Evolutionary conservation across 345 rosid genomes (phyloP).

Genomic region (Citrus hindsii): DNA sequence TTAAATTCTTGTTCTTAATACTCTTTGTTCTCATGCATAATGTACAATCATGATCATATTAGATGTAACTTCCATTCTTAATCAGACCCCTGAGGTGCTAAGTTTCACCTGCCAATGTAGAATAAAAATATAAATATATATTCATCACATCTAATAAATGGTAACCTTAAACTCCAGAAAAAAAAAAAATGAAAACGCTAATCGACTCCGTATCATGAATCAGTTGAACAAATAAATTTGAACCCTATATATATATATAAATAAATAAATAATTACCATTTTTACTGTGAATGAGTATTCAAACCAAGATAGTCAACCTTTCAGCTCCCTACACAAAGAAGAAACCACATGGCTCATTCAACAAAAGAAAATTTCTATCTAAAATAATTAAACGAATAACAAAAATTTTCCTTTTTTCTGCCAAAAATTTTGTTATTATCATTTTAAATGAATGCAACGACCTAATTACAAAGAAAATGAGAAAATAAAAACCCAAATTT

Average conservation of each 20-base stretch:
- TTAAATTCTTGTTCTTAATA: not conserved
- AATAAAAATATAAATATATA: not conserved
- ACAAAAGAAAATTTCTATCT: not conserved
- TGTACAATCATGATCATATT: not conserved
- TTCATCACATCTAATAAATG: not conserved
- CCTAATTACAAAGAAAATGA: not conserved
- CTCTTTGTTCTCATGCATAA: no score
- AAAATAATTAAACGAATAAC: not conserved
- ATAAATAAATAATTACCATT: constrained; percentile 27
- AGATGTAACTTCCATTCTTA: not conserved
- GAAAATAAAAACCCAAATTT: not conserved
- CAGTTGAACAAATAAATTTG: not conserved
- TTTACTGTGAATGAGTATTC: constrained; percentile 12
- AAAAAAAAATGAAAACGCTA: not conserved
- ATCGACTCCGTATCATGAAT: not conserved
- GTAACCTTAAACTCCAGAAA: no score
- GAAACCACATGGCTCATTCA: not conserved
- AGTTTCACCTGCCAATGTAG: not conserved
- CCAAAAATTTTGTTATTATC: not conserved
- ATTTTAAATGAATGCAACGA: not conserved
- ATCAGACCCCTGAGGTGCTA: not conserved
- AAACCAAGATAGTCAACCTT: not conserved
- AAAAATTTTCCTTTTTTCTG: not conserved
- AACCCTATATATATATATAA: not conserved
- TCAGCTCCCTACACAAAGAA: constrained; percentile 22